Evolutionary conservation across 768 basidiomycete species (phyloP).

Genomic region (Leccinum incarnatum): DNA sequence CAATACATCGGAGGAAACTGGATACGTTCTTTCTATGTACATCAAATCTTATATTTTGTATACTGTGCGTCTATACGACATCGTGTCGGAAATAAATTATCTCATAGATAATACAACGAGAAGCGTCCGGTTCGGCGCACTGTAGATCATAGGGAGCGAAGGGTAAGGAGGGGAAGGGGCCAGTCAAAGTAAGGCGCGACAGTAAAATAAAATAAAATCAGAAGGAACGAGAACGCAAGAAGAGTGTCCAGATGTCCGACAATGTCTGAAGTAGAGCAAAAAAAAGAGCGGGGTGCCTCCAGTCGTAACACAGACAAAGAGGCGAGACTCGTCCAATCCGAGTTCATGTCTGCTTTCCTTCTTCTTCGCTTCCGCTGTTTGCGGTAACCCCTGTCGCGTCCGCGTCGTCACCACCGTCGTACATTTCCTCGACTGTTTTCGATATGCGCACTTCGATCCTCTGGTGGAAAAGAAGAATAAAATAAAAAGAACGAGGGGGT

Average conservation of each 20-base stretch:
- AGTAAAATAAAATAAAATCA: neutral
- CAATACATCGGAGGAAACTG: neutral
- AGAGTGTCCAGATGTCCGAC: neutral
- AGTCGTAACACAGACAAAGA: neutral
- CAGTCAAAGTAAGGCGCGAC: neutral
- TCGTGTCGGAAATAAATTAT: constrained; percentile 9
- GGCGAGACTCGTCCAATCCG: neutral
- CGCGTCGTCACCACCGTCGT: constrained; percentile 2
- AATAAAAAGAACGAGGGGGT: neutral
- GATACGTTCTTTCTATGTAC: neutral
- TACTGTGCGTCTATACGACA: neutral
- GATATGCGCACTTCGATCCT: constrained; percentile 19
- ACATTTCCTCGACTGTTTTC: constrained; percentile 15
- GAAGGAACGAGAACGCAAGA: neutral
- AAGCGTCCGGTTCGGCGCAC: neutral
- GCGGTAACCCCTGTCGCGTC: neutral
- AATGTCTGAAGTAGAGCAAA: neutral
- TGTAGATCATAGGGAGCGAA: neutral
- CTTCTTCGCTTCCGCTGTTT: neutral
- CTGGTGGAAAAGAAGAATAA: neutral
- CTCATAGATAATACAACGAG: neutral
- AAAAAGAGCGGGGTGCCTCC: neutral
- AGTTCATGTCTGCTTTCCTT: constrained; percentile 24
- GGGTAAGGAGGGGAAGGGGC: neutral
- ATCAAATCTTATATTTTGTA: neutral